Percentiles rank a stretch among this genome's conserved stretches.
Conservation (phyloP, 2,329 filamentous ascomycete species). For the Hymenoscyphus albidus region DNA sequence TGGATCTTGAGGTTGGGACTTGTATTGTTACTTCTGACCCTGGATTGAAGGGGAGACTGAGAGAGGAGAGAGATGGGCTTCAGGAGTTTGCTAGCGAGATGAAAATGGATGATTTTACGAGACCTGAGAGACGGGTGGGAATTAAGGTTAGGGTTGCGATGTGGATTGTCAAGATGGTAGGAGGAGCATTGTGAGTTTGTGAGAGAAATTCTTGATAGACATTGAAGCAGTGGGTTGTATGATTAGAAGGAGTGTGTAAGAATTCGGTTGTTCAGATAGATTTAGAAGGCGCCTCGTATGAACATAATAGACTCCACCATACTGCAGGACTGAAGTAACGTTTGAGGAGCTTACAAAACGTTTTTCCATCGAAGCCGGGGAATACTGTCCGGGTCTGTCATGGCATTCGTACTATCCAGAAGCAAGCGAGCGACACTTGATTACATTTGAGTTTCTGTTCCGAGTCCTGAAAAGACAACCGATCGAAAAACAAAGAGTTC, state of each 20-base stretch:
- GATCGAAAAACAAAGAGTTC: too few relatives aligned
- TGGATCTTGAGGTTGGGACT: constrained; percentile 87
- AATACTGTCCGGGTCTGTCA: too few relatives aligned
- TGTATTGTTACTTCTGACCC: constrained; percentile 78
- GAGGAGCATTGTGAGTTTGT: constrained; percentile 68
- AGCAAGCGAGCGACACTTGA: too few relatives aligned
- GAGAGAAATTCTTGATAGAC: too few relatives aligned
- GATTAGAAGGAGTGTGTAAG: background rate
- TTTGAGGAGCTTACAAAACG: too few relatives aligned
- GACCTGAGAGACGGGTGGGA: constrained; percentile 76
- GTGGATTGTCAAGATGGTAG: constrained; percentile 86
- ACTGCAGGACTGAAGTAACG: too few relatives aligned
- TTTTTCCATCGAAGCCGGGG: too few relatives aligned
- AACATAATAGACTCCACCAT: too few relatives aligned
- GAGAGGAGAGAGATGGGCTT: constrained; percentile 75
- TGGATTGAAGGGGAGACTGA: constrained; percentile 66
- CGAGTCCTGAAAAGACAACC: too few relatives aligned
- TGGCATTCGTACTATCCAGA: too few relatives aligned
- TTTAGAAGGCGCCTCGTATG: background rate
- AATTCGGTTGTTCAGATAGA: background rate
- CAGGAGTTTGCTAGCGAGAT: constrained; percentile 68
- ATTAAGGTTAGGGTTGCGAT: constrained; percentile 83
- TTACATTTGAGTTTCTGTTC: too few relatives aligned
- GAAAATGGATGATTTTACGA: constrained; percentile 74
- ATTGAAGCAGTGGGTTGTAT: background rate